Percentiles rank a stretch among this genome's conserved stretches.
phyloP scores from a whole-genome alignment of 495 filamentous ascomycete genomes.

The Amniculicola lignicola region DNA sequence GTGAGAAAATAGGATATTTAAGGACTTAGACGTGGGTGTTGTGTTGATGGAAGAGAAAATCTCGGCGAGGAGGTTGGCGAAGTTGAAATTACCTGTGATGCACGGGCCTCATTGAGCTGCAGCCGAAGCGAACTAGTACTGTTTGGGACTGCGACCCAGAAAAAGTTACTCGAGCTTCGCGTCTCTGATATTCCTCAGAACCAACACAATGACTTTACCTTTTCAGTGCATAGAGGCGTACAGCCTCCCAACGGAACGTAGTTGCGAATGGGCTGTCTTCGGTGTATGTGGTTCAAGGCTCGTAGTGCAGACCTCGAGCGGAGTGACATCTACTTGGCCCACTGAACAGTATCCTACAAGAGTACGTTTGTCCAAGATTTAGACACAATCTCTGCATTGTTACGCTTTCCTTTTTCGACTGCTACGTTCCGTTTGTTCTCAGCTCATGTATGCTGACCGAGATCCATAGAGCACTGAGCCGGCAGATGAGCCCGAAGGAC shows the following conservation, averaged over 20 bases:
- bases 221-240: constrained; percentile 55
- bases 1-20: constrained; percentile 41
- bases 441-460: constrained; percentile 4
- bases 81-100: too few relatives aligned
- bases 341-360: neutral
- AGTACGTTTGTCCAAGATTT: constrained; percentile 13
- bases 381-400: neutral
- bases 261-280: constrained; percentile 47
- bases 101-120: too few relatives aligned
- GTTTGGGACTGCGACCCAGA: too few relatives aligned
- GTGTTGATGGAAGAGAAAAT: constrained; percentile 1
- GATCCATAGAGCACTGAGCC: constrained; percentile 22
- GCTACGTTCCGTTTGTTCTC: neutral
- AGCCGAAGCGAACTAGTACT: too few relatives aligned
- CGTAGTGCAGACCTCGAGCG: constrained; percentile 55
- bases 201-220: constrained; percentile 41
- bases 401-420: constrained; percentile 1
- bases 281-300: constrained; percentile 55
- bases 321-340: constrained; percentile 38
- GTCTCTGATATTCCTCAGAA: too few relatives aligned
- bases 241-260: constrained; percentile 34
- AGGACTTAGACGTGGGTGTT: constrained; percentile 31
- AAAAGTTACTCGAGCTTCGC: too few relatives aligned
- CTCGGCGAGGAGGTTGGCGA: too few relatives aligned
- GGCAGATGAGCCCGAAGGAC: constrained; percentile 39